Evolutionary conservation across 139 green algal species (phyloP), one percentile per base, ranked within the genome.

Genomic region (Diplosphaera chodatii): DNA sequence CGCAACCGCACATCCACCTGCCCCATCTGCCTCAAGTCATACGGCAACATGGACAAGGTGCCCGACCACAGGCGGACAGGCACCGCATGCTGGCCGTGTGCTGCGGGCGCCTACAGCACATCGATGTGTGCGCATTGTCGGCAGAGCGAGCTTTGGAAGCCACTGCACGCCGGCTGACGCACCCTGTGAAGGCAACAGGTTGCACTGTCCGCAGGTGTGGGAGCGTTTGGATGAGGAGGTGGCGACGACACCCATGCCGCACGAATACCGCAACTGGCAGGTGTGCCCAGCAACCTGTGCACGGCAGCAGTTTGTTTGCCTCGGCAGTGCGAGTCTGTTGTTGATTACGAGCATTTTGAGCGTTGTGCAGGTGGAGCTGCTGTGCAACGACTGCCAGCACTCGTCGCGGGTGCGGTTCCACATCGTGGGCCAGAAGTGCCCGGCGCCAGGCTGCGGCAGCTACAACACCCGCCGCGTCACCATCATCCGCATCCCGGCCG

Each of bases 331-430:
- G n/a, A n/a, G n/a, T n/a, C n/a, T n/a, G n/a, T n/a, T n/a, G n/a
- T n/a, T n/a, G n/a, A n/a, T n/a, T n/a, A n/a, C n/a, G n/a, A n/a
- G n/a, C n/a, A n/a, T n/a, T n/a, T n/a, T n/a, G n/a, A n/a, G n/a
- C n/a, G n/a, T n/a, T n/a, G n/a, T n/a, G 27, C 67, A 72, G n/a
- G 83, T 80, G 4, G 30, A 81, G 40, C 82, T 91, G 23, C 73
- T 89, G 23, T 94, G 89, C 84, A 92, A 94, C 40, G 89, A 94
- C 77, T 94, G 89, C 79, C 74, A 73, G n/a, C 33, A 78, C 29
- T 56, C 33, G 34, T 64, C 5, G 63, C 68, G 66, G 0, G 72
- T 86, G 41, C 40, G 55, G 28, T 96, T 92, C 79, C 83, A 96
- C 68, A 67, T 94, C 10, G 30, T 94, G 22, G 90, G 87, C n/a